These are phyloP conservation scores for Quercus ilex DNA, from an alignment of 306 rosid genomes.

Conservation along the genomic window DNA sequence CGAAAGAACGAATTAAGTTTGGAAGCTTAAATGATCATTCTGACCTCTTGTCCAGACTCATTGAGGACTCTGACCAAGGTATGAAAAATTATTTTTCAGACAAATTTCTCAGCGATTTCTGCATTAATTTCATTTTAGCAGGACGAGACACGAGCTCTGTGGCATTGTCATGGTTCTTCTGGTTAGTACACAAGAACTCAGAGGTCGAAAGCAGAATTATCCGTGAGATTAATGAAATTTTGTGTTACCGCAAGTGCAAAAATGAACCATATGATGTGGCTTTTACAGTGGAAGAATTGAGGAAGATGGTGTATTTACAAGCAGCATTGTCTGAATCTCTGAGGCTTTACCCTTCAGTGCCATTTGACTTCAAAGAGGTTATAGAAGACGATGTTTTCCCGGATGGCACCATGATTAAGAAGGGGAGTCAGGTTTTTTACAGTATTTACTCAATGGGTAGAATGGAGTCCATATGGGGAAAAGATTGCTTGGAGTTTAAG, in stretches of 20 bases:
- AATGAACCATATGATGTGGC: neutral
- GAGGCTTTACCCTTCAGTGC: constrained; percentile 50
- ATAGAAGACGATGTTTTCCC: constrained; percentile 36
- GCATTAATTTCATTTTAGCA: constrained; percentile 43
- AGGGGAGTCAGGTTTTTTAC: constrained; percentile 34
- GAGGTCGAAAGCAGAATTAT: constrained; percentile 26
- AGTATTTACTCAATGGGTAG: constrained; percentile 33
- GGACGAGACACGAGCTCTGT: constrained; percentile 54
- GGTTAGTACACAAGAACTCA: constrained; percentile 34
- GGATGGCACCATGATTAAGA: constrained; percentile 30
- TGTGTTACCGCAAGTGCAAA: neutral
- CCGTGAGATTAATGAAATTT: constrained; percentile 17
- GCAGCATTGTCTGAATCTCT: constrained; percentile 44
- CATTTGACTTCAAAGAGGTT: constrained; percentile 41
- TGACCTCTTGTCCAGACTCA: constrained; percentile 41
- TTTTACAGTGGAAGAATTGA: constrained; percentile 33
- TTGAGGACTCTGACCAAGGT: neutral
- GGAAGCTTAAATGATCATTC: constrained; percentile 9
- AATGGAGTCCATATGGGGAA: constrained; percentile 46
- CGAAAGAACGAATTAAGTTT: constrained; percentile 17
- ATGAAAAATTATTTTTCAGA: constrained; percentile 8
- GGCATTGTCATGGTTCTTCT: constrained; percentile 52
- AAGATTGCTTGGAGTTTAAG: constrained; percentile 45
- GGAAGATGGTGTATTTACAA: constrained; percentile 40
- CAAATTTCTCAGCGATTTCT: constrained; percentile 36